Percentiles rank a stretch among this genome's conserved stretches.
Conservation (phyloP, 257 asterid genomes). For the Ophiorrhiza pumila region DNA sequence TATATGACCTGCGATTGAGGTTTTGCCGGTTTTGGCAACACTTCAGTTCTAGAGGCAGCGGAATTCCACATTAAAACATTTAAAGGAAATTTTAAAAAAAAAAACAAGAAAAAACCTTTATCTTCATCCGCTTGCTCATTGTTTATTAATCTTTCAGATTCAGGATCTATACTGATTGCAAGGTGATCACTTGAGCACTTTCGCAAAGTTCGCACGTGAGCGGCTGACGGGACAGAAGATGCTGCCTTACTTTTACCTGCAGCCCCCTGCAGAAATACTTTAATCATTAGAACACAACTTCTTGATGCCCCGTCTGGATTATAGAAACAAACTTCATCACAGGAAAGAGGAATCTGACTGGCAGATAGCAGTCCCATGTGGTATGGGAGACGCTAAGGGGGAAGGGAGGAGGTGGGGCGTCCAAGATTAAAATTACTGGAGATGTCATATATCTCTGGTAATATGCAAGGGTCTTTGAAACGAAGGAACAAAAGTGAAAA, state of each 20-base stretch:
- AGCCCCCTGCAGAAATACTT: slow-evolving; percentile 54
- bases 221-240: slow-evolving; percentile 64
- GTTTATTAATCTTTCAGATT: slow-evolving; percentile 59
- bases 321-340: neutral
- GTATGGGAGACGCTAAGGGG: neutral
- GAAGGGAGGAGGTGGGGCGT: neutral
- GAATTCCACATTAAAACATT: neutral
- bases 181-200: slow-evolving; percentile 93
- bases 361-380: neutral
- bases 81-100: neutral
- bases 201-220: slow-evolving; percentile 73
- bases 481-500: neutral
- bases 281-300: slow-evolving; percentile 18
- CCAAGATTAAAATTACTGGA: neutral
- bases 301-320: neutral
- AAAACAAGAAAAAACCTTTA: slow-evolving; percentile 51
- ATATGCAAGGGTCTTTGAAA: neutral
- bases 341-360: neutral
- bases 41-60: neutral
- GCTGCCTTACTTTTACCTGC: slow-evolving; percentile 44
- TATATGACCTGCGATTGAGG: slow-evolving; percentile 60
- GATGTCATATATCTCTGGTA: neutral
- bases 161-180: slow-evolving; percentile 77
- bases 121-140: slow-evolving; percentile 64
- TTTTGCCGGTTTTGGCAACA: slow-evolving; percentile 3